phyloP scores from a whole-genome alignment of 352 stramenopile species.

The Globisporangium middletonii region DNA sequence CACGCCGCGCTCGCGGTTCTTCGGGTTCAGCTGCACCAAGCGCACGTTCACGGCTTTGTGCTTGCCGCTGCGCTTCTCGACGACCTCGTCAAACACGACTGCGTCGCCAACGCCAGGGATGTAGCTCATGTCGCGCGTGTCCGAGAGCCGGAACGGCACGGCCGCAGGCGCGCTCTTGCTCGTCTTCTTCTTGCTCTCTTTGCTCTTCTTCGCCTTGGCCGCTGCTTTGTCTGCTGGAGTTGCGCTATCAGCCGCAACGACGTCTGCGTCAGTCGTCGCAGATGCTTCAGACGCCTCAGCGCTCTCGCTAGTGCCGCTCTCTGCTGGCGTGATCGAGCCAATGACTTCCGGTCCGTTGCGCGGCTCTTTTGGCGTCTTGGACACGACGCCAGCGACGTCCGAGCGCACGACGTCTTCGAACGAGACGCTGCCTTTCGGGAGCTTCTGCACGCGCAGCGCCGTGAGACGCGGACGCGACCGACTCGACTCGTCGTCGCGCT shows the following conservation, averaged over 20 bases:
- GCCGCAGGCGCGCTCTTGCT: constrained; percentile 15
- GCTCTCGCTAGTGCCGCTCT: background rate
- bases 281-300: constrained; percentile 5
- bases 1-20: constrained; percentile 59
- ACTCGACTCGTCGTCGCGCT: constrained; percentile 39
- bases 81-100: constrained; percentile 59
- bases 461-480: constrained; percentile 37
- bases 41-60: constrained; percentile 59
- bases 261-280: background rate
- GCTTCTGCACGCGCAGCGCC: constrained; percentile 60
- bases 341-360: constrained; percentile 54
- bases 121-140: constrained; percentile 64
- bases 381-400: constrained; percentile 53
- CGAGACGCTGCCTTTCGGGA: constrained; percentile 45
- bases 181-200: constrained; percentile 35
- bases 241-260: background rate
- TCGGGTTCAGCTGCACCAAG: constrained; percentile 49
- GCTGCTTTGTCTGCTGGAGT: constrained; percentile 4
- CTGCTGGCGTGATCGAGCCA: constrained; percentile 35
- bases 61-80: constrained; percentile 62
- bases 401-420: constrained; percentile 58
- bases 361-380: constrained; percentile 59
- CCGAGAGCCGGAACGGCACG: constrained; percentile 48
- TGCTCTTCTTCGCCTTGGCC: constrained; percentile 12
- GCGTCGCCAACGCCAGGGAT: constrained; percentile 47